Conservation (phyloP, 2,329 filamentous ascomycete species). For the Trichoderma pleuroti region DNA sequence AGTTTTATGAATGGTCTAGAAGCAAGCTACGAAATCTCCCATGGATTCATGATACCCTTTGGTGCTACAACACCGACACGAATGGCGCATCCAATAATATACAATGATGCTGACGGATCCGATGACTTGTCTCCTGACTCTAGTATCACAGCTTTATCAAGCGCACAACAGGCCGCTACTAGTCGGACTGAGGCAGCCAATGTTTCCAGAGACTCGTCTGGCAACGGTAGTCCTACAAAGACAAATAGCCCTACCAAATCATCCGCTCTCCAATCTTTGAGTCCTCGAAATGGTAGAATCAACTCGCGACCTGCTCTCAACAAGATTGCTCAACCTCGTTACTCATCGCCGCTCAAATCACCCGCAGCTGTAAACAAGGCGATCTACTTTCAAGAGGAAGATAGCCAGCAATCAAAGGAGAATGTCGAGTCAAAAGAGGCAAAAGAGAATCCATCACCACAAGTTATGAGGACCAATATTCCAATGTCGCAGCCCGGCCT, state of each 20-base stretch:
- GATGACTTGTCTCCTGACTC: not conserved
- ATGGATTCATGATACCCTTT: not conserved
- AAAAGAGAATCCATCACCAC: not conserved
- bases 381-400: not conserved
- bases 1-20: not conserved
- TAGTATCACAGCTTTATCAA: not conserved
- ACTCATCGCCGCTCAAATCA: not conserved
- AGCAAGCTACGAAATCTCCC: not conserved
- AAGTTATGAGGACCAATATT: not conserved
- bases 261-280: conserved; percentile 2
- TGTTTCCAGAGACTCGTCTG: not conserved
- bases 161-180: not conserved
- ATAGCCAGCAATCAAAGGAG: not conserved
- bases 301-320: conserved; percentile 10
- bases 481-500: not conserved
- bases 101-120: not conserved
- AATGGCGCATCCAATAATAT: not conserved
- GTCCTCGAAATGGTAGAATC: conserved; percentile 7
- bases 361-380: not conserved
- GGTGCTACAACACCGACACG: not conserved
- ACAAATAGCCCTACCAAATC: not conserved
- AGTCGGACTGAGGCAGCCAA: not conserved
- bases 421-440: not conserved
- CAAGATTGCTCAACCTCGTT: conserved; percentile 4
- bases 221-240: not conserved